These are phyloP conservation scores for Skeletonema tropicum DNA, from an alignment of 108 stramenopile genomes.

Conservation along the genomic window DNA sequence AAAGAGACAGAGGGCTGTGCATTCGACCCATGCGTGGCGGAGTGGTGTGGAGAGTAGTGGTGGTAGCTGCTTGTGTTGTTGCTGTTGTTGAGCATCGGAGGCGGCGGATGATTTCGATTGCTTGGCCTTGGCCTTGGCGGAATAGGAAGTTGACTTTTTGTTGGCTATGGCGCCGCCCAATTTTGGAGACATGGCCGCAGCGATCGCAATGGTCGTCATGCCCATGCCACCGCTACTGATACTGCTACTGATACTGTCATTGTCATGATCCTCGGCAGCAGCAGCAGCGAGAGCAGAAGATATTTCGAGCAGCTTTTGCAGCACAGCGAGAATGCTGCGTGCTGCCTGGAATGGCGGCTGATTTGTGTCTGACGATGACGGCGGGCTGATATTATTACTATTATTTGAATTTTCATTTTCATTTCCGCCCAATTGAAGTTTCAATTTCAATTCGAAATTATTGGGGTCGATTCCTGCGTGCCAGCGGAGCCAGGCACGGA, in stretches of 20 bases:
- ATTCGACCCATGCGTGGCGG: constrained; percentile 79
- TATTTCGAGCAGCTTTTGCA: constrained; percentile 82
- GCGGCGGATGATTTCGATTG: constrained; percentile 16
- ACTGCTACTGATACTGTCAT: too few relatives aligned
- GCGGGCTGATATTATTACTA: background rate
- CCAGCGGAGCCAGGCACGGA: constrained; percentile 67
- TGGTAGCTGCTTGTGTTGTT: constrained; percentile 54
- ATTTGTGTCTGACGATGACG: background rate
- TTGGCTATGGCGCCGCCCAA: background rate
- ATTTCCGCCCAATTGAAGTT: too few relatives aligned
- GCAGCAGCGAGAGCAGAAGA: constrained; percentile 52
- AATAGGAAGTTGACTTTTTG: background rate
- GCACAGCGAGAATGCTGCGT: constrained; percentile 76
- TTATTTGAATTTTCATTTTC: too few relatives aligned
- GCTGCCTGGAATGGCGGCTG: constrained; percentile 64
- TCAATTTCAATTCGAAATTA: too few relatives aligned
- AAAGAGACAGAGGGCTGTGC: constrained; percentile 73
- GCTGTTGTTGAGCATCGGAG: too few relatives aligned
- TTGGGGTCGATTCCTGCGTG: constrained; percentile 46
- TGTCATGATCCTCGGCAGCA: too few relatives aligned
- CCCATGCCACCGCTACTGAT: background rate
- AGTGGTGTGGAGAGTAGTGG: constrained; percentile 77
- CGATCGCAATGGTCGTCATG: background rate
- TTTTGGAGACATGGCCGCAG: background rate
- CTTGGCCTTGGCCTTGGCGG: background rate